Conservation (phyloP, 768 basidiomycete species). For the Mrakia gelida region DNA sequence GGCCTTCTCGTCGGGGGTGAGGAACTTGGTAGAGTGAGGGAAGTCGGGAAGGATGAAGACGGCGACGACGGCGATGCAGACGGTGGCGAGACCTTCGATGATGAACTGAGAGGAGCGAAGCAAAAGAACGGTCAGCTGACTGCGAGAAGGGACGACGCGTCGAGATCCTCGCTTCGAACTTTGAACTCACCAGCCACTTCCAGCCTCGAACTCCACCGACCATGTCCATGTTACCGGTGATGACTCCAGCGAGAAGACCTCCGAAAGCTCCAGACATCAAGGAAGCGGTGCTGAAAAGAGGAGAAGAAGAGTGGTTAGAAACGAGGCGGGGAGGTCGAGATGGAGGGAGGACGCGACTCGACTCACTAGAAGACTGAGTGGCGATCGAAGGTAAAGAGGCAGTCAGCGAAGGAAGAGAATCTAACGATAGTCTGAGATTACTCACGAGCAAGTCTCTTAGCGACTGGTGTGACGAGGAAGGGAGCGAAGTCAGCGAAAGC, state of each 20-base stretch:
- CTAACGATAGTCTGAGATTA: too few species aligned
- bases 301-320: neutral
- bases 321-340: neutral
- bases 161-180: neutral
- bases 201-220: constrained; percentile 39
- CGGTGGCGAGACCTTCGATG: constrained; percentile 42
- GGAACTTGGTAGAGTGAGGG: constrained; percentile 41
- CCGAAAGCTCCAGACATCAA: constrained; percentile 44
- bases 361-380: neutral
- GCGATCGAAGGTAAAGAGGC: constrained; percentile 35
- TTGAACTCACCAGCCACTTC: constrained; percentile 38
- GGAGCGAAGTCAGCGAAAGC: too few species aligned
- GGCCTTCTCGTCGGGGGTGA: constrained; percentile 36
- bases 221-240: constrained; percentile 42
- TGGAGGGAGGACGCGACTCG: neutral
- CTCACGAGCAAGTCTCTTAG: constrained; percentile 42
- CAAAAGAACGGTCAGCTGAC: neutral
- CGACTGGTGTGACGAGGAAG: constrained; percentile 22
- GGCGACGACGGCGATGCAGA: constrained; percentile 37
- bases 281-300: constrained; percentile 34
- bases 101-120: constrained; percentile 36
- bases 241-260: constrained; percentile 43
- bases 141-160: neutral
- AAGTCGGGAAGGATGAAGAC: constrained; percentile 42
- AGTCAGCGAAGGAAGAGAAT: too few species aligned